Base-by-base conservation (phyloP, 192 early-diverging fungal species). In the Entomortierella parvispora region DNA sequence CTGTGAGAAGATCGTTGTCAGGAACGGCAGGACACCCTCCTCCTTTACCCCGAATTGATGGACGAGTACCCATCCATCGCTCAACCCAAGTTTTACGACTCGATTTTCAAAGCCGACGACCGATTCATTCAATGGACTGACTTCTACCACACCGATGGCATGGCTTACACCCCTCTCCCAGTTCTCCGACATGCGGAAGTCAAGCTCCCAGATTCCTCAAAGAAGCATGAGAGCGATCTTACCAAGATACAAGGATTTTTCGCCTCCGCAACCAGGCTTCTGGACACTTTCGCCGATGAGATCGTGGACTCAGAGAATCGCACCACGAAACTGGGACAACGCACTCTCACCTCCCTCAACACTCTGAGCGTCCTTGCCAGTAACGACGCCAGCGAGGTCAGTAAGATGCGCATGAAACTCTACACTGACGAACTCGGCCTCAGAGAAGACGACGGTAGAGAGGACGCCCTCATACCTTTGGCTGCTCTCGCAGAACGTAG, bases 361-460 rank as follows among this genome's bases (percentile, higher is more conserved):
- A 60, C 44, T n/a, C 15, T 47, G 0, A 26, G 44, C 25, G 32
- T 45, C 28, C 47, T 45, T 12, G 14, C 31, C 11, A 11, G 44
- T 0, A 23, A 61, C 10, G 45, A 48, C 58, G 44, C 43, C n/a
- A 47, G 44, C 20, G 29, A 26, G 29, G 48, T 61, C 58, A 61
- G 45, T 33, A 11, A 26, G 18, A 48, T 61, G 58, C 45, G 58
- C 18, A 29, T 32, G 28, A 61, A 47, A 10, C 17, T 61, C n/a
- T 61, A 61, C 25, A 26, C 28, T 10, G 57, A 58, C 7, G 43
- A 42, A 8, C 58, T 60, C 43, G 40, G 26, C 58, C 44, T 60
- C 58, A n/a, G n/a, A n/a, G n/a, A n/a, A 60, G 46, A 43, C 28
- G 46, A 58, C n/a, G 37, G 44, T 3, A 60, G 46, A 43, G 58